A percentile compares a stretch with the other conserved stretches of the same genome.
These are phyloP conservation scores for Xylariaceae sp. DNA, from an alignment of 2,329 filamentous ascomycete genomes.

Conservation along the genomic window DNA sequence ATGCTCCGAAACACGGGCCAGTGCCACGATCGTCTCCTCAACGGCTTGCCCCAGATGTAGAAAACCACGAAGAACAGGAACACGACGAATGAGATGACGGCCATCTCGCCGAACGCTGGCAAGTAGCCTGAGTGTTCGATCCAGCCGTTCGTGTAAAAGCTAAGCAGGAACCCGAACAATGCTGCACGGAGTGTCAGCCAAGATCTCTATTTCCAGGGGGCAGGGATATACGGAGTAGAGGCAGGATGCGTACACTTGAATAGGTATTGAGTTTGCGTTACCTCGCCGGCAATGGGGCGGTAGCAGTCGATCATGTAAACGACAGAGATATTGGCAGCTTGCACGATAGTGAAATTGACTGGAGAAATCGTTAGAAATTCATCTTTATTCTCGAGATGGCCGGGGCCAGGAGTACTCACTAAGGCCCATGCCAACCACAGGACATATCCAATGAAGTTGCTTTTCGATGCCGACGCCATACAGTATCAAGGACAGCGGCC, in stretches of 20 bases:
- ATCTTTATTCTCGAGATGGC: too few relatives aligned
- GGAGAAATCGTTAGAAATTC: too few relatives aligned
- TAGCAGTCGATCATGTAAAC: slow-evolving; percentile 15
- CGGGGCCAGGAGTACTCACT: slow-evolving; percentile 1
- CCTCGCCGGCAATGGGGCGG: slow-evolving; percentile 3
- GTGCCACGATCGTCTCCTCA: slow-evolving; percentile 28
- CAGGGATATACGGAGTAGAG: too few relatives aligned
- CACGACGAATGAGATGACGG: slow-evolving; percentile 30
- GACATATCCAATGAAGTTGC: slow-evolving; percentile 18
- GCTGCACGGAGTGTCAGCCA: slow-evolving; percentile 16
- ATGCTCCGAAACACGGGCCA: slow-evolving; percentile 26
- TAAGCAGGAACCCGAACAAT: slow-evolving; percentile 36
- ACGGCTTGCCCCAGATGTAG: slow-evolving; percentile 31
- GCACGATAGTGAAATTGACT: slow-evolving; percentile 4
- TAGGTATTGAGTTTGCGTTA: slow-evolving; percentile 1
- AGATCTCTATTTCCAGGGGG: background rate
- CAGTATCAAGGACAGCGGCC: background rate
- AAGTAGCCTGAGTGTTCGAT: slow-evolving; percentile 31
- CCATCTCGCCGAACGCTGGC: slow-evolving; percentile 35
- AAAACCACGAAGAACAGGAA: slow-evolving; percentile 31
- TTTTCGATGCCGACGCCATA: slow-evolving; percentile 1
- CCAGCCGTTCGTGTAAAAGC: slow-evolving; percentile 40
- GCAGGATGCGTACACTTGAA: slow-evolving; percentile 31
- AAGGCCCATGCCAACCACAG: slow-evolving; percentile 15
- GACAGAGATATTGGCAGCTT: slow-evolving; percentile 15